Conservation (phyloP, 2,329 filamentous ascomycete species). For the Stachybotrys chlorohalonatus region DNA sequence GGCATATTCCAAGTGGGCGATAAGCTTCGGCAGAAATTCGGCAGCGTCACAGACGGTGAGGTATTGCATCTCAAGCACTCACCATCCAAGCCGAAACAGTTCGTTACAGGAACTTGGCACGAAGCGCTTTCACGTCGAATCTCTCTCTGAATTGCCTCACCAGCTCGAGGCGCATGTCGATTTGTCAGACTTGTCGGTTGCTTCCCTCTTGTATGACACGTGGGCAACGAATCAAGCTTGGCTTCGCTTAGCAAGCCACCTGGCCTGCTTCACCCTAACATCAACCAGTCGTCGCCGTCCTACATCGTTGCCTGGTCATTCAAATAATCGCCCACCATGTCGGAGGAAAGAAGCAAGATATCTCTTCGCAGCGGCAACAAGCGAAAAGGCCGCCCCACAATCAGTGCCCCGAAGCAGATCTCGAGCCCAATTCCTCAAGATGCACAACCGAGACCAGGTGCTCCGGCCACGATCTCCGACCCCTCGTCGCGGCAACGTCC, state of each 20-base stretch:
- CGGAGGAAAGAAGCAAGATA: conserved; percentile 52
- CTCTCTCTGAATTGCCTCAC: too few species aligned
- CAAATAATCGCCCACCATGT: conserved; percentile 33
- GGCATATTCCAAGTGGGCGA: conserved; percentile 7
- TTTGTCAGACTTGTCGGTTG: too few species aligned
- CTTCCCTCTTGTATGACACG: too few species aligned
- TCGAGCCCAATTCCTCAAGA: conserved; percentile 50
- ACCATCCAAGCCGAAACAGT: background rate
- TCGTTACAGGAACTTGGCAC: background rate
- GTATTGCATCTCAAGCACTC: conserved; percentile 5
- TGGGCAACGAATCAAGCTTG: background rate
- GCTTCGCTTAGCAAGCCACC: background rate
- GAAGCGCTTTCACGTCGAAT: background rate
- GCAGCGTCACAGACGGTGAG: background rate
- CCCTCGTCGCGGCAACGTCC: conserved; percentile 28
- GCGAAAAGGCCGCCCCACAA: conserved; percentile 50
- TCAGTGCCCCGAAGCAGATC: conserved; percentile 55
- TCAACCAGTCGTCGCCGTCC: background rate
- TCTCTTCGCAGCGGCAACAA: conserved; percentile 54
- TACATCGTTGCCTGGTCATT: background rate
- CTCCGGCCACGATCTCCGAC: conserved; percentile 11
- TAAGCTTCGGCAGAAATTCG: conserved; percentile 6
- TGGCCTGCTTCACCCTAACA: background rate
- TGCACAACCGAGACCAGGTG: conserved; percentile 22
- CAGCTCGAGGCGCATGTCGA: too few species aligned